Base-by-base conservation (phyloP, 768 basidiomycete species). In the Rubroboletus pulcherrimus region DNA sequence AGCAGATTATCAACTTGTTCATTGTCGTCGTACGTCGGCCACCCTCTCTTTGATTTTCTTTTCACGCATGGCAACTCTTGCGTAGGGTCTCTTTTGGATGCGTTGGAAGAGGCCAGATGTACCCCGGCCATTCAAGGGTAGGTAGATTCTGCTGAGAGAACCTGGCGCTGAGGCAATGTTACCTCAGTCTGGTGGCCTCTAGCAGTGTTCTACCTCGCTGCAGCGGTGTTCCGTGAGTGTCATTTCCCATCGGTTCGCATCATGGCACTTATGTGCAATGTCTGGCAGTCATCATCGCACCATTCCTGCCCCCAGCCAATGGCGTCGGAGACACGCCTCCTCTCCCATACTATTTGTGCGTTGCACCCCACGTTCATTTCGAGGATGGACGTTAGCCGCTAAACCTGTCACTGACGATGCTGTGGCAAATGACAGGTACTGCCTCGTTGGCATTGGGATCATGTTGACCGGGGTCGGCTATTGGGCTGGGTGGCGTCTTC, bases 321-420 rank as follows among this genome's bases (percentile, higher is more conserved):
- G 75, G 77, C 8, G 74, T 81, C 0, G 84, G 84, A 14, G 82
- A 85, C 59, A 83, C 82, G 1, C 82, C 82, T 10, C 81, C 84
- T 11, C 64, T 85, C n/a, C 82, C 83, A 1, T 84, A 84, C 57
- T 84, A 83, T 61, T 59, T 85, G 76, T 78, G 54, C 14, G 59
- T 56, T 15, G n/a, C 7, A 42, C 11, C 12, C 11, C 67, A 82
- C 10, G 67, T 83, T 29, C 4, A 3, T 6, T 21, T 14, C 19
- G 34, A 24, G 33, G 15, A n/a, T 6, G 11, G n/a, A 24, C 29
- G 21, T 21, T 24, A 1, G 19, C 1, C 2, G 77, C 79, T 14
- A 10, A 31, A 14, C 9, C 10, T 4, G 14, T 40, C 2, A 17
- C 31, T 46, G 17, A 47, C 35, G 34, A 24, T 11, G 9, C 11